phyloP scores from a whole-genome alignment of 768 basidiomycete species.

The Russula emetica region DNA sequence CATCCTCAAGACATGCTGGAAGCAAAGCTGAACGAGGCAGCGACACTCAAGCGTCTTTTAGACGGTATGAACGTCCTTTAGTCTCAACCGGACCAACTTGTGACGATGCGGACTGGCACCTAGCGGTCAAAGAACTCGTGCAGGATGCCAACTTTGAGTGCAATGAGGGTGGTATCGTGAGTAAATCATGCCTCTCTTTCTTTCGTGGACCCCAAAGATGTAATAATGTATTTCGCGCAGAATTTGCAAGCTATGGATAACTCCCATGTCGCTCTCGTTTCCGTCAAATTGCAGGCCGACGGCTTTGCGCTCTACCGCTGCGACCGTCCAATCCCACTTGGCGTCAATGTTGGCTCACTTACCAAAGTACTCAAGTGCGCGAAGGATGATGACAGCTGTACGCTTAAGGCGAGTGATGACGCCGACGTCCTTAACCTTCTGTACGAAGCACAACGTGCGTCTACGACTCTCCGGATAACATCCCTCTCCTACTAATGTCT shows the following conservation, averaged over 20 bases:
- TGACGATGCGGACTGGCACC: neutral
- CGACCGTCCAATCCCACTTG: slow-evolving; percentile 90
- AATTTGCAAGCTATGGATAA: slow-evolving; percentile 99
- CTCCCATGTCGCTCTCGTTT: slow-evolving; percentile 96
- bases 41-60: slow-evolving; percentile 85
- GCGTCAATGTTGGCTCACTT: slow-evolving; percentile 79
- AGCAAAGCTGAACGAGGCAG: slow-evolving; percentile 85
- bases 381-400: slow-evolving; percentile 91
- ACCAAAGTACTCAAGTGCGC: slow-evolving; percentile 97
- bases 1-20: slow-evolving; percentile 61
- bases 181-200: slow-evolving; percentile 30
- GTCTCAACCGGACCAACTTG: slow-evolving; percentile 4
- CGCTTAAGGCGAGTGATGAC: slow-evolving; percentile 86
- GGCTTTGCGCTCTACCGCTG: slow-evolving; percentile 90
- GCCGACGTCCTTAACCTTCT: slow-evolving; percentile 82
- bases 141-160: slow-evolving; percentile 98
- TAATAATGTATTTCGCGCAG: slow-evolving; percentile 33
- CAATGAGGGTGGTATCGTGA: slow-evolving; percentile 86
- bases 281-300: slow-evolving; percentile 70
- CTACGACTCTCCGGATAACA: neutral
- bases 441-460: slow-evolving; percentile 86
- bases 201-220: neutral
- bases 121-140: slow-evolving; percentile 97
- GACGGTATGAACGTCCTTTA: slow-evolving; percentile 61
- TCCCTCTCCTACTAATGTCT: slow-evolving; percentile 4